Evolutionary conservation across 345 rosid genomes (phyloP), one percentile per base, ranked within the genome.

Genomic region (Salix caprea): DNA sequence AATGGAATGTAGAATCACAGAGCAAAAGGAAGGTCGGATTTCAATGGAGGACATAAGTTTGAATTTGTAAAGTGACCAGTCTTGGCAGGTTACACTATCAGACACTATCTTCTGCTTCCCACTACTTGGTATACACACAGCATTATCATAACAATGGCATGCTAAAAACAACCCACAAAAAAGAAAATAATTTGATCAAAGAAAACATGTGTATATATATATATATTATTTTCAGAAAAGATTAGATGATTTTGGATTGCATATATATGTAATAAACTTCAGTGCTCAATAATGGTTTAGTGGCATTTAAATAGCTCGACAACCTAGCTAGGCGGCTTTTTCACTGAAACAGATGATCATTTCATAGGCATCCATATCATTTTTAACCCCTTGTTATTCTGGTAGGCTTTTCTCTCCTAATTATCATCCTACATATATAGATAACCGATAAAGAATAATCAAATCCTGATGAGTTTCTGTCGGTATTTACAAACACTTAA

Each of bases 81-180:
- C 73, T 80, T 50, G 67, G 50, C 68, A 73, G 44, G 70, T 48
- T 44, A 74, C 73, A 37, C 73, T 64, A 56, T 19, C 69, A 66
- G 64, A 71, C 82, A 73, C 68, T 72, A 77, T 82, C 78, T 50
- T 64, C 37, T 83, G 78, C 80, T 77, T 71, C 80, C 86, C 83
- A 69, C 82, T 80, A 73, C 74, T 11, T 7, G 77, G 26, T 60
- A 13, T n/a, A 7, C 4, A 24, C 24, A 24, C 1, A 18, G 26
- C 70, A 36, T 67, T 11, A 34, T 4, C 42, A n/a, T 67, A 3
- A 5, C 37, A 36, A 39, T 67, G 48, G 44, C 40, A 32, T 46
- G 34, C 34, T 50, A 16, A 21, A 50, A 50, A 50, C 6, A 18
- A 50, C 58, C 37, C 68, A 42, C 23, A 52, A 52, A 52, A 48